Base-by-base conservation (phyloP, 176 grass and related monocot genomes). In the Areca catechu region DNA sequence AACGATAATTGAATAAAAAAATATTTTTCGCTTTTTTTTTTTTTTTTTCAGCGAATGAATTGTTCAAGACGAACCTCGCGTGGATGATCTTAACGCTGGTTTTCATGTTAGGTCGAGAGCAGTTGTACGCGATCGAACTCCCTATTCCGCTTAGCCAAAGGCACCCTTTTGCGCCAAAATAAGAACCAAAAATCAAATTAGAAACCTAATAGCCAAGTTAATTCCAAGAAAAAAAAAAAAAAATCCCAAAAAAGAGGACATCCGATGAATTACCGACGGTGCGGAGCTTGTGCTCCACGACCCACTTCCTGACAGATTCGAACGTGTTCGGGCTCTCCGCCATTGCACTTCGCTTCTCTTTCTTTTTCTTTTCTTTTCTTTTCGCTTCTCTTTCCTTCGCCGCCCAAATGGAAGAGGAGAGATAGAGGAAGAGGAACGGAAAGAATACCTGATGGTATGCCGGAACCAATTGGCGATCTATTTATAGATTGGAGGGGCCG, bases 81-180 rank as follows among this genome's bases (percentile, higher is more conserved):
- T 98, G 93, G 67, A 98, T 98, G 68, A 98, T 74, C 84, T 98
- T 98, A 64, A 98, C 93, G 62, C 93, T 98, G 22, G 93, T 65
- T 69, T 98, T 98, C 93, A 96, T 96, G 47, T 85, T 78, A 59
- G 87, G 93, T 15, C 74, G 73, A 61, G 93, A 88, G 84, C 93
- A 98, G 65, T 98, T 98, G 83, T 92, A 98, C 7, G 93, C 93
- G 48, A 98, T 89, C 15, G 87, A 98, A 69, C 87, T 57, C 54
- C 49, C 71, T 49, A 98, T 92, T 64, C 87, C 87, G 52, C 75
- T 91, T 19, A 98, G 84, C 93, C 87, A 98, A 28, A 98, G 83
- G 71, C 78, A 78, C 5, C 93, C 93, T 98, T 61, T 74, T 49
- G 49, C 2, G 1, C 0, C 10, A 9, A 43, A 43, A 25, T 3